Conservation (phyloP, 495 filamentous ascomycete genomes). For the Hypoxylon fuscum region DNA sequence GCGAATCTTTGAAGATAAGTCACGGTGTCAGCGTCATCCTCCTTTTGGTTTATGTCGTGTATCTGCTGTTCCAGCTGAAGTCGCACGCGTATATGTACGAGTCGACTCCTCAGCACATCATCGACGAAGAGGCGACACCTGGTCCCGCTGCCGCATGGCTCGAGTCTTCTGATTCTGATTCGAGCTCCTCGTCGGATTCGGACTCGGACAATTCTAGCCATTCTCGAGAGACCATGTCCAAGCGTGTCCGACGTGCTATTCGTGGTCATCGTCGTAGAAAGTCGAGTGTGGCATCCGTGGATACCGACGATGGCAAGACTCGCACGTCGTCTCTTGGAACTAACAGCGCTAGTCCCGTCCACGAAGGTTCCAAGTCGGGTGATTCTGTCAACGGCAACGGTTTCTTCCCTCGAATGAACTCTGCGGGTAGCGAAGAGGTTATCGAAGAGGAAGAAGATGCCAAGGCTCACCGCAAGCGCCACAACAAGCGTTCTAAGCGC, state of each 20-base stretch:
- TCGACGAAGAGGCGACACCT: conserved; percentile 87
- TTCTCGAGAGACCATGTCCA: conserved; percentile 74
- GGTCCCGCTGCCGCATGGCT: conserved; percentile 84
- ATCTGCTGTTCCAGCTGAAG: conserved; percentile 90
- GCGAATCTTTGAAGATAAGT: conserved; percentile 79
- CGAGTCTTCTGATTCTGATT: conserved; percentile 73
- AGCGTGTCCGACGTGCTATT: conserved; percentile 76
- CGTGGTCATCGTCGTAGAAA: conserved; percentile 73
- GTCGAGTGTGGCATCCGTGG: conserved; percentile 74
- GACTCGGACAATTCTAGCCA: conserved; percentile 74
- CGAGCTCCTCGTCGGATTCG: conserved; percentile 66
- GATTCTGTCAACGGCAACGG: conserved; percentile 43
- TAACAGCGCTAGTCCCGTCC: conserved; percentile 40
- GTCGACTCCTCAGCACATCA: conserved; percentile 86
- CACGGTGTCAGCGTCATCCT: conserved; percentile 91
- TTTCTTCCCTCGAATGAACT: conserved; percentile 34
- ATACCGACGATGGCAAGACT: conserved; percentile 55
- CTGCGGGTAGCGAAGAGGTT: conserved; percentile 47
- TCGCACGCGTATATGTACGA: conserved; percentile 92
- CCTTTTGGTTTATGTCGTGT: conserved; percentile 82
- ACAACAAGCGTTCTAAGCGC: conserved; percentile 41
- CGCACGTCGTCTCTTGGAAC: conserved; percentile 51
- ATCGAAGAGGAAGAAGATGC: conserved; percentile 50
- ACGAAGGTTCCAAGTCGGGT: conserved; percentile 45
- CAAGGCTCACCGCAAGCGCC: conserved; percentile 42